Percentiles rank a stretch among this genome's conserved stretches.
Evolutionary conservation across 495 filamentous ascomycete species (phyloP).

Genomic region (Tuber magnatum): DNA sequence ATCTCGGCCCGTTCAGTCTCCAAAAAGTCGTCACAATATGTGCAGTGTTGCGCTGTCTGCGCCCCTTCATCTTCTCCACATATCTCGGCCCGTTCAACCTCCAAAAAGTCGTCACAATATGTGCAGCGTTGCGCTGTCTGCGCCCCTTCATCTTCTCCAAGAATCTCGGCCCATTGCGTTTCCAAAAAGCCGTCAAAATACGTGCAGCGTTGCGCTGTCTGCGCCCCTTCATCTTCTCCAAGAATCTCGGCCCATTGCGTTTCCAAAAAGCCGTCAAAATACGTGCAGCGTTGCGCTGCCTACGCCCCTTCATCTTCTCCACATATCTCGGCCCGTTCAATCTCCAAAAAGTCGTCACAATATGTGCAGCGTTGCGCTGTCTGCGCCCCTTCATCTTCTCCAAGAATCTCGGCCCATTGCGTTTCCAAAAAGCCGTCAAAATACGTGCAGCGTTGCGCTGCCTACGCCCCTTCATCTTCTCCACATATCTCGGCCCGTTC

Average conservation of each 20-base stretch:
- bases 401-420: constrained; percentile 8
- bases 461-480: not conserved
- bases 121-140: too few species aligned
- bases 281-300: not conserved
- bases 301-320: too few species aligned
- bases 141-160: constrained; percentile 6
- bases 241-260: not conserved
- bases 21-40: too few species aligned
- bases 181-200: constrained; percentile 11
- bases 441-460: not conserved
- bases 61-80: too few species aligned
- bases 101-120: too few species aligned
- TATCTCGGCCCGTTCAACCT: too few species aligned
- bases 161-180: constrained; percentile 9
- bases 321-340: too few species aligned
- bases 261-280: constrained; percentile 10
- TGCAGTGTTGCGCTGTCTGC: not conserved
- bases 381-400: constrained; percentile 6
- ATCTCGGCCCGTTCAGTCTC: too few species aligned
- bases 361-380: not conserved
- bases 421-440: constrained; percentile 13
- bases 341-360: too few species aligned
- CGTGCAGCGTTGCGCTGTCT: not conserved
- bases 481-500: constrained; percentile 4
- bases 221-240: not conserved